phyloP scores from a whole-genome alignment of 139 green algal genomes.

The Diplosphaera chodatii region DNA sequence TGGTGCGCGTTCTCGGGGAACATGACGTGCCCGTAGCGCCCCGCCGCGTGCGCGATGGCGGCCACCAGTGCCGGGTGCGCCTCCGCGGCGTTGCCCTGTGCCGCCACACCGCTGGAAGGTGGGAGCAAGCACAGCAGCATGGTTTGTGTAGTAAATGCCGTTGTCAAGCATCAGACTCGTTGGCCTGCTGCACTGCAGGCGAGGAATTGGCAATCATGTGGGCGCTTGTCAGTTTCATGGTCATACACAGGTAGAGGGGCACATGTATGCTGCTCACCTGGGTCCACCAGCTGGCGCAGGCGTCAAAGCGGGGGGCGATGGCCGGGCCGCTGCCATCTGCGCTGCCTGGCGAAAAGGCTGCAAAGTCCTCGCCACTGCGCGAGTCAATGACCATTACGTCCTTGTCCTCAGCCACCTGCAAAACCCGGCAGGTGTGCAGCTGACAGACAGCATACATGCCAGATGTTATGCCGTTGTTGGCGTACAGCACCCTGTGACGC shows the following conservation, averaged over 20 bases:
- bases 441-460: too few species aligned
- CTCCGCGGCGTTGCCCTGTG: conserved; percentile 42
- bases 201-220: too few species aligned
- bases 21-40: conserved; percentile 91
- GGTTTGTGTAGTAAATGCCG: too few species aligned
- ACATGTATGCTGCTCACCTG: conserved; percentile 40
- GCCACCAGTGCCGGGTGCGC: conserved; percentile 56
- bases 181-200: not conserved
- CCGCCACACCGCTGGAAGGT: too few species aligned
- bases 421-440: not conserved
- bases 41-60: conserved; percentile 59
- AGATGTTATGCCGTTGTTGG: not conserved
- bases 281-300: conserved; percentile 94
- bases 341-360: conserved; percentile 27
- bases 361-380: conserved; percentile 73
- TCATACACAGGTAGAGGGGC: too few species aligned
- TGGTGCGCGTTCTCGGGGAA: conserved; percentile 78
- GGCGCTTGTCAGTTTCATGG: too few species aligned
- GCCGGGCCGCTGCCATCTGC: not conserved
- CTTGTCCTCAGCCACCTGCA: not conserved
- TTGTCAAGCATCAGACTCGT: too few species aligned
- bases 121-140: too few species aligned
- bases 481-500: too few species aligned
- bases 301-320: conserved; percentile 72
- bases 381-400: conserved; percentile 80